Evolutionary conservation across 73 alveolate genomes (phyloP).

Genomic region (Tetrahymena borealis): DNA sequence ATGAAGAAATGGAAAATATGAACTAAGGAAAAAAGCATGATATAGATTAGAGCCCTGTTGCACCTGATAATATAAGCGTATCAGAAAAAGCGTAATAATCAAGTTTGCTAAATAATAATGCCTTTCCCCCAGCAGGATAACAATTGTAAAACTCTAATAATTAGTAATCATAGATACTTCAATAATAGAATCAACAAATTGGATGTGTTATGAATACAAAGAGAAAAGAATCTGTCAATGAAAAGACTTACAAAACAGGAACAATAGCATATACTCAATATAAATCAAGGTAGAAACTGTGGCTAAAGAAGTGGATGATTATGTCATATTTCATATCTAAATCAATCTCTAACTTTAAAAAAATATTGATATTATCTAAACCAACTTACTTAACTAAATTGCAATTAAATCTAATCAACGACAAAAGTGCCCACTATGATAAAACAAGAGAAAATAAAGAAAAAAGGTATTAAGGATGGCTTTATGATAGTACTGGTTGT

Average conservation of each 20-base stretch:
- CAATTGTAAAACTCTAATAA: neutral
- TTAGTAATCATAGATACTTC: neutral
- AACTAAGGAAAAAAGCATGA: neutral
- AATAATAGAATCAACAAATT: neutral
- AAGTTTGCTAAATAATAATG: neutral
- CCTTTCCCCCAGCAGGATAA: neutral
- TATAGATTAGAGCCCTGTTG: neutral
- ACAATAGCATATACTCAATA: neutral
- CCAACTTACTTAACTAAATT: neutral
- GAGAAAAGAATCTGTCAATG: neutral
- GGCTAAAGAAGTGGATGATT: neutral
- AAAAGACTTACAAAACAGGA: neutral
- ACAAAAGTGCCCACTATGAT: neutral
- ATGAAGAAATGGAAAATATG: neutral
- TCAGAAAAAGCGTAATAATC: neutral
- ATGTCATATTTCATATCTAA: neutral
- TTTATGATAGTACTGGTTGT: neutral
- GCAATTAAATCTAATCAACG: neutral
- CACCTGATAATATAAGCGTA: neutral
- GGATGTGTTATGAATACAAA: neutral
- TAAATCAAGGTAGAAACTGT: neutral
- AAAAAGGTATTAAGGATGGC: neutral
- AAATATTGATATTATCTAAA: neutral
- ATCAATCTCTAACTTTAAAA: neutral
- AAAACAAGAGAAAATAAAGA: neutral